These are phyloP conservation scores for Calonectria pteridis DNA, from an alignment of 2,329 filamentous ascomycete species.

Conservation along the genomic window DNA sequence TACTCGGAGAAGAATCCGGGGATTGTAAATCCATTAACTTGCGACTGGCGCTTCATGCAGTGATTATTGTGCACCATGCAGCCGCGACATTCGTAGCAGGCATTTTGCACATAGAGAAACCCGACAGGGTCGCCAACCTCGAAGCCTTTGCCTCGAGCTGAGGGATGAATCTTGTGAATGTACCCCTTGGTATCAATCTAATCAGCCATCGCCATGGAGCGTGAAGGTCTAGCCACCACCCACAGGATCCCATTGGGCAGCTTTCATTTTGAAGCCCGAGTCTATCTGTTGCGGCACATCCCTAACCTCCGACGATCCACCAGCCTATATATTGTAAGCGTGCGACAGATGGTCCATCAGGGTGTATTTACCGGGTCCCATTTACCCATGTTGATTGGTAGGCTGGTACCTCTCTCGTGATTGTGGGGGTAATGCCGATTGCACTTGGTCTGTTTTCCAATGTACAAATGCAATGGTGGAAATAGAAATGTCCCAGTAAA, in stretches of 20 bases:
- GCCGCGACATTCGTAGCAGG: not conserved
- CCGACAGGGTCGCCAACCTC: not conserved
- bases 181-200: not conserved
- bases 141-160: not conserved
- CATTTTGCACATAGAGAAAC: slow-evolving; percentile 1
- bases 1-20: not conserved
- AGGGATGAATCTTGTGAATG: not conserved
- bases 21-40: not conserved
- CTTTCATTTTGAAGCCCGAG: not conserved
- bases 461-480: not conserved
- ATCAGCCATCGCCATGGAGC: not conserved
- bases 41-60: slow-evolving; percentile 4
- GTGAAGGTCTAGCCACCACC: not conserved
- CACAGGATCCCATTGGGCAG: not conserved
- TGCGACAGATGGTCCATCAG: not conserved
- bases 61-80: slow-evolving; percentile 6
- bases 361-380: not conserved
- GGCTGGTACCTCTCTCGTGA: not conserved
- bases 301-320: not conserved
- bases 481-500: not conserved
- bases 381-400: not conserved
- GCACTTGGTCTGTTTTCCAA: not conserved
- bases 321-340: not conserved
- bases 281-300: not conserved
- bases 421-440: not conserved